Evolutionary conservation across 2,329 filamentous ascomycete species (phyloP), one percentile per base, ranked within the genome.

Genomic region (Epichloe hybrida): DNA sequence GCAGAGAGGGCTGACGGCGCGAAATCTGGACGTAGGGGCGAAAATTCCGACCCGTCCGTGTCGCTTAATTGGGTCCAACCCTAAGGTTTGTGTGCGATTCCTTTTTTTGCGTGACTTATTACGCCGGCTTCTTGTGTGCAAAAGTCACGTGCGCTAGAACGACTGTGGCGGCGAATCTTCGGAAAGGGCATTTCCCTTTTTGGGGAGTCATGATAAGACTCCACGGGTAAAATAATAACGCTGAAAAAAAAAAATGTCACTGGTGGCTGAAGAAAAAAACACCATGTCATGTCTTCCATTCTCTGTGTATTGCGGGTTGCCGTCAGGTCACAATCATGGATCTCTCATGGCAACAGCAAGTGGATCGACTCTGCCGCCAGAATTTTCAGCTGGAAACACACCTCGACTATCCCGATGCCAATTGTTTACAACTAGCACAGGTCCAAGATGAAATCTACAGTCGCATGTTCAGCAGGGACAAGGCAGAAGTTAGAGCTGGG

Each of bases 371-470:
- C 62, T 82, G 79, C 57, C 76, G 77, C 54, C 89, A 95, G 63
- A 94, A 88, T 62, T 75, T 91, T 36, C 89, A 96, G 64, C 71
- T 90, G 2, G 80, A 90, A 44, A 69, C 72, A 0, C 64, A 72
- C 7, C 70, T 91, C 37, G 74, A 77, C 46, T 85, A 83, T 63
- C 89, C 88, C 1, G 66, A 76, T 23, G 66, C 71, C 21, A 60
- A 72, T 23, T 62, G 77, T 13, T 71, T 95, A 31, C 77, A 80
- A 54, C 70, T 76, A 31, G 69, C 78, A 11, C 66, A 70, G 3
- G 77, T 83, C 3, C 90, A 95, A 63, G 68, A 79, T 55, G 73
- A 73, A 61, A 70, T 95, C 38, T 87, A 83, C 63, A 62, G 71
- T 48, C 73, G 72, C 40, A 72, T 94, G 48, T 93, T 95, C 61